Conservation (phyloP, 495 filamentous ascomycete species). For the Trypethelium eluteriae region DNA sequence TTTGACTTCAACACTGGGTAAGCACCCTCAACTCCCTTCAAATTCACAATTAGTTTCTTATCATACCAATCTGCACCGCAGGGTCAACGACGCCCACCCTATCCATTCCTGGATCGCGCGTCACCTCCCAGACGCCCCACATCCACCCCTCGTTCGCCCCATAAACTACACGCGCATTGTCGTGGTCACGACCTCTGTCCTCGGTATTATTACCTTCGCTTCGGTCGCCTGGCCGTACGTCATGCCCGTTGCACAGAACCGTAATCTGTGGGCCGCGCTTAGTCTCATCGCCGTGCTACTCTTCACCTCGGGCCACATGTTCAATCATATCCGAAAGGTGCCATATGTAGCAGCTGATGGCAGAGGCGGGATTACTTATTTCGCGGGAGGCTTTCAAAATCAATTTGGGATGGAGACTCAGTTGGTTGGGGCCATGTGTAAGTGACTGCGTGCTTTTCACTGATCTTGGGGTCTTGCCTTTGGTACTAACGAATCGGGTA, state of each 20-base stretch:
- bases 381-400: slow-evolving; percentile 88
- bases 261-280: slow-evolving; percentile 88
- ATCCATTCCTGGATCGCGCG: slow-evolving; percentile 71
- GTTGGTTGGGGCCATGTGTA: slow-evolving; percentile 92
- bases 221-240: slow-evolving; percentile 75
- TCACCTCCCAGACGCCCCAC: slow-evolving; percentile 66
- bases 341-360: slow-evolving; percentile 91
- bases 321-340: slow-evolving; percentile 94
- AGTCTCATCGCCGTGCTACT: slow-evolving; percentile 84
- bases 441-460: slow-evolving; percentile 34
- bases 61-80: slow-evolving; percentile 28
- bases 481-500: slow-evolving; percentile 32
- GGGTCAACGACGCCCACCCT: slow-evolving; percentile 65
- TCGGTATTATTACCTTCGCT: slow-evolving; percentile 59
- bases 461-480: no score
- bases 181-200: slow-evolving; percentile 53
- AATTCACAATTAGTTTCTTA: slow-evolving; percentile 4
- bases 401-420: slow-evolving; percentile 96
- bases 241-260: slow-evolving; percentile 78
- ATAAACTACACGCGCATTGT: slow-evolving; percentile 77
- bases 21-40: slow-evolving; percentile 19
- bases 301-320: slow-evolving; percentile 98
- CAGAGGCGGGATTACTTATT: slow-evolving; percentile 78
- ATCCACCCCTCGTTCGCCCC: slow-evolving; percentile 69
- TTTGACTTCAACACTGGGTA: slow-evolving; percentile 84